Base-by-base conservation (phyloP, 1,284 basidiomycete genomes). In the Rhodotorula glutinis region DNA sequence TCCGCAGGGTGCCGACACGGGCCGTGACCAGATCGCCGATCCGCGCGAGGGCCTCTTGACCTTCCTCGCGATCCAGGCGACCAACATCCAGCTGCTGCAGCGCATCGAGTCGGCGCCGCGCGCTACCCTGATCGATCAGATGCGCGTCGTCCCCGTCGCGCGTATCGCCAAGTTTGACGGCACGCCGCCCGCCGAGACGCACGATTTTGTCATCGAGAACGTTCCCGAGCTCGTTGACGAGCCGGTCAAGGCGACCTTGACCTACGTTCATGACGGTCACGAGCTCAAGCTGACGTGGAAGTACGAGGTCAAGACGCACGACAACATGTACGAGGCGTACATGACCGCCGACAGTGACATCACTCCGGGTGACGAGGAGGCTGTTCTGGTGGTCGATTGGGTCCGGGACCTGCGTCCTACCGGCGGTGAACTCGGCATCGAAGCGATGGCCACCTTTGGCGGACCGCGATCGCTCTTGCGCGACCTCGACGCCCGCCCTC, bases 321-420 rank as follows among this genome's bases (percentile, higher is more conserved):
- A 74, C 62, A 76, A 76, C 65, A 69, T 68, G 66, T 76, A 76
- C 68, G 75, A 75, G 58, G 71, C 72, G 2, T 75, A 75, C 66
- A 72, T 76, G 29, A 55, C 66, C 17, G 75, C 74, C 53, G 67
- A 70, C 46, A 30, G 56, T 13, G 19, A 41, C n/a, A 60, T 63
- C 53, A 29, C 65, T 14, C 55, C 67, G 4, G 63, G 66, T 7
- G 56, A 72, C 55, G 63, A 72, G 47, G 62, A 66, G 56, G 60
- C 67, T 0, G 67, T 76, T 54, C 55, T 74, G 60, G 71, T 72
- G 25, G 69, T 76, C 43, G 76, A 76, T 60, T 76, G 74, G 74
- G 68, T 75, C 7, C 69, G 71, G 52, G 74, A 75, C 64, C 71
- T 66, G 70, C 61, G 66, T 53, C 67, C 71, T 40, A 71, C 83